Evolutionary conservation across 345 rosid genomes (phyloP).

Genomic region (Hibiscus mutabilis): DNA sequence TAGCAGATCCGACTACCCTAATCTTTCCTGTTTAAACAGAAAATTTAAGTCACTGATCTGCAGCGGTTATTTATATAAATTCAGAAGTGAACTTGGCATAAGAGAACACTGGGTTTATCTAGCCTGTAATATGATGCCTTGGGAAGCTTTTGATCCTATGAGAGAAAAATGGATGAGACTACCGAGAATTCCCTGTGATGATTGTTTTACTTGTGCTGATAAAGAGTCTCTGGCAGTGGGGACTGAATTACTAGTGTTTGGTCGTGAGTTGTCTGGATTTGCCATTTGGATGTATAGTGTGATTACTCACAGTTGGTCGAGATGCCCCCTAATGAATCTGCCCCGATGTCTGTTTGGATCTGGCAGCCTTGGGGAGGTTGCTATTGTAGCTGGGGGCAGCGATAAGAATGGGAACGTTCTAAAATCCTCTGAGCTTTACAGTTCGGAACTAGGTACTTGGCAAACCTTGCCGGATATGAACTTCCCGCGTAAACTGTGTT

Average conservation of each 20-base stretch:
- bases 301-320: constrained; percentile 24
- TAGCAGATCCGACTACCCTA: constrained; percentile 33
- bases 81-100: constrained; percentile 28
- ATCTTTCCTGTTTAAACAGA: constrained; percentile 29
- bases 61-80: constrained; percentile 34
- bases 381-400: constrained; percentile 40
- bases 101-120: constrained; percentile 41
- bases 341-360: constrained; percentile 43
- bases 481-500: constrained; percentile 33
- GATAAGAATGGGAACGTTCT: constrained; percentile 29
- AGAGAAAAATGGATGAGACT: constrained; percentile 36
- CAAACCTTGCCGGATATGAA: constrained; percentile 31
- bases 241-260: constrained; percentile 39
- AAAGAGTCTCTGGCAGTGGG: constrained; percentile 49
- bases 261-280: constrained; percentile 34
- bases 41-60: constrained; percentile 27
- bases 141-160: constrained; percentile 41
- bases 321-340: constrained; percentile 29
- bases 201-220: constrained; percentile 36
- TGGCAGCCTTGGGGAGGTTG: constrained; percentile 33
- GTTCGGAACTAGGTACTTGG: constrained; percentile 31
- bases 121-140: constrained; percentile 32
- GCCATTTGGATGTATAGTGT: constrained; percentile 36
- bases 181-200: constrained; percentile 38
- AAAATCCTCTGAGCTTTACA: constrained; percentile 34